Evolutionary conservation across 1,284 basidiomycete species (phyloP).

Genomic region (Trametes hirsuta): DNA sequence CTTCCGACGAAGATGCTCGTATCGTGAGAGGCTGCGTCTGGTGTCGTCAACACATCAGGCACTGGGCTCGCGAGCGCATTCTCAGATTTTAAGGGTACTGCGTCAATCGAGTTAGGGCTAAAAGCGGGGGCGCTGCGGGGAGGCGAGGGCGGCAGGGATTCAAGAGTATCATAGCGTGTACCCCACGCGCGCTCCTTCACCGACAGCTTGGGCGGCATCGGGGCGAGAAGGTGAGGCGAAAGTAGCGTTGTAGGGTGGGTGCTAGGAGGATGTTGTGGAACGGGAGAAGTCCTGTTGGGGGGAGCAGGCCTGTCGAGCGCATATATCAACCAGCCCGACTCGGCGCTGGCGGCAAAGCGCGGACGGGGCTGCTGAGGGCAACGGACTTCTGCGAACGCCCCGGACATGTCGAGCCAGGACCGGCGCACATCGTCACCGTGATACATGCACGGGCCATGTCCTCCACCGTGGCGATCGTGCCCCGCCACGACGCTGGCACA

Average conservation of each 20-base stretch:
- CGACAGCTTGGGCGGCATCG: conserved; percentile 29
- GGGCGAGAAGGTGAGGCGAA: conserved; percentile 10
- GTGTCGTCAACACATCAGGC: too few species aligned
- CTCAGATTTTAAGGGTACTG: too few species aligned
- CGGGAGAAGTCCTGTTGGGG: conserved; percentile 1
- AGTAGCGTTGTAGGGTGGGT: conserved; percentile 19
- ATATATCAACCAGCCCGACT: not conserved
- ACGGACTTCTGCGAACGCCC: not conserved
- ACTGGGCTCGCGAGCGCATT: too few species aligned
- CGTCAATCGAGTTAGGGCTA: conserved; percentile 17
- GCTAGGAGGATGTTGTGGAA: conserved; percentile 5
- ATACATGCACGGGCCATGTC: not conserved
- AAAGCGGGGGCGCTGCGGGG: conserved; percentile 25
- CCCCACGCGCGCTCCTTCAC: conserved; percentile 52
- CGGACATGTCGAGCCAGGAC: not conserved
- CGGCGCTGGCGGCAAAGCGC: not conserved
- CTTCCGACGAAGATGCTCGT: conserved; percentile 83
- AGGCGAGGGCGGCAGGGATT: conserved; percentile 34
- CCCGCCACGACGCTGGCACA: not conserved
- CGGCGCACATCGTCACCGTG: conserved; percentile 2
- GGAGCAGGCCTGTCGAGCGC: not conserved
- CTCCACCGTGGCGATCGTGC: not conserved
- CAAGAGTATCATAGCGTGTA: conserved; percentile 66
- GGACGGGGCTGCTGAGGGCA: conserved; percentile 2
- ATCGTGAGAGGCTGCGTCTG: conserved; percentile 60